Evolutionary conservation across 176 grass and related monocot species (phyloP).

Genomic region (Zea luxurians): DNA sequence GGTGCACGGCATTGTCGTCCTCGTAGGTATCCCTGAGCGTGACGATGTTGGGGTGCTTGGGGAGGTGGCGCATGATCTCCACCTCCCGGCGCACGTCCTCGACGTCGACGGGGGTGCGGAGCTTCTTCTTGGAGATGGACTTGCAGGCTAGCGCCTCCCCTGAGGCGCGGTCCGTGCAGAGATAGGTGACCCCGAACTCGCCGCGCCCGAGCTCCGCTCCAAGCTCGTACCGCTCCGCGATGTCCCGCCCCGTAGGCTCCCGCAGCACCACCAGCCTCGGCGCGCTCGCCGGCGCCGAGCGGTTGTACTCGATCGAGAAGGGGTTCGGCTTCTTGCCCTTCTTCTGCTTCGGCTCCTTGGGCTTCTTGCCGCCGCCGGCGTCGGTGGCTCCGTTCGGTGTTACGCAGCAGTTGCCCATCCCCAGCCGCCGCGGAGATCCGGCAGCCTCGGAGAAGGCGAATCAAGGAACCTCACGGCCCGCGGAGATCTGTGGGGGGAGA

Average conservation of each 20-base stretch:
- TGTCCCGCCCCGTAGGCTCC: conserved; percentile 60
- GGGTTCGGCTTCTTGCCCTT: conserved; percentile 78
- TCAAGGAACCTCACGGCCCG: conserved; percentile 15
- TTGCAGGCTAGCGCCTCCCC: conserved; percentile 65
- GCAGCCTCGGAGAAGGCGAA: neutral
- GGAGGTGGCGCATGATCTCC: conserved; percentile 76
- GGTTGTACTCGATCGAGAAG: conserved; percentile 89
- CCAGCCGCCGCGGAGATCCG: conserved; percentile 3
- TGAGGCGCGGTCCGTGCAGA: conserved; percentile 64
- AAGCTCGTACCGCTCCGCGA: conserved; percentile 70
- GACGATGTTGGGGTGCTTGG: conserved; percentile 75
- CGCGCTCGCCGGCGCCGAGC: conserved; percentile 19
- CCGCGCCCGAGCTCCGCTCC: conserved; percentile 79
- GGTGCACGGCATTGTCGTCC: conserved; percentile 76
- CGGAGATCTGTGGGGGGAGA: conserved; percentile 30
- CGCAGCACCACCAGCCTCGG: conserved; percentile 50
- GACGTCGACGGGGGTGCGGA: conserved; percentile 71
- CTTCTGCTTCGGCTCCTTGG: conserved; percentile 53
- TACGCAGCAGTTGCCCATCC: conserved; percentile 87
- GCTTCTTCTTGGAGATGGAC: conserved; percentile 95
- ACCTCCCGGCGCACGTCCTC: conserved; percentile 87
- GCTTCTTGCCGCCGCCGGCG: conserved; percentile 27
- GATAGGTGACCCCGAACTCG: conserved; percentile 92
- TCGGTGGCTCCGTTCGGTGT: conserved; percentile 19
- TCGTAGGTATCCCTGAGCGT: conserved; percentile 78